Conservation (phyloP, 2,329 filamentous ascomycete genomes). For the Annulohypoxylon truncatum region DNA sequence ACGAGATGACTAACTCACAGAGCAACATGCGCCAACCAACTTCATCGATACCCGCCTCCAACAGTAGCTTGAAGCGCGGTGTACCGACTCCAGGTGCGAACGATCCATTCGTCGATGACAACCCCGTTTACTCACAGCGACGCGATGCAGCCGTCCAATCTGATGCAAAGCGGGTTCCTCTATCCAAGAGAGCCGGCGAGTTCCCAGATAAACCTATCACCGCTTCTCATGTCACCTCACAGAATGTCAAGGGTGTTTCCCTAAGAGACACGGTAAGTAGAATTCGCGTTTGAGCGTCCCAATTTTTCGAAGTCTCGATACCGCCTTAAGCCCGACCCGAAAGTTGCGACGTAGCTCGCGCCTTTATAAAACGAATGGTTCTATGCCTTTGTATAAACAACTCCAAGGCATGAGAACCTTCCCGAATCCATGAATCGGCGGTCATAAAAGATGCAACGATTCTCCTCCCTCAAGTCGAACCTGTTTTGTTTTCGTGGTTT, state of each 20-base stretch:
- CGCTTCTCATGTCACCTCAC: constrained; percentile 56
- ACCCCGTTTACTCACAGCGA: constrained; percentile 37
- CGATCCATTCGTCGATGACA: constrained; percentile 16
- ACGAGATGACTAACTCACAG: constrained; percentile 71
- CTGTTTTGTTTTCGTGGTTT: neutral
- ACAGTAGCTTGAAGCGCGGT: constrained; percentile 63
- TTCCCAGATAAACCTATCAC: constrained; percentile 55
- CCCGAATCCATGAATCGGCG: neutral
- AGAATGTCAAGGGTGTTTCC: constrained; percentile 60
- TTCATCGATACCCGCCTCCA: constrained; percentile 55
- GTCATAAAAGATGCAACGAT: neutral
- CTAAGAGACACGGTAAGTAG: constrained; percentile 49
- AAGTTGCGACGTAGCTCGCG: neutral
- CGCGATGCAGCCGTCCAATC: constrained; percentile 60
- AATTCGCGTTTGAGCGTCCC: neutral
- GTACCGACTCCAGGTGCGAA: constrained; percentile 58
- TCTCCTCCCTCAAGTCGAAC: neutral
- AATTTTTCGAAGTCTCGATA: neutral
- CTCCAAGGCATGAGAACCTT: constrained; percentile 11
- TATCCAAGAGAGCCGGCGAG: constrained; percentile 66
- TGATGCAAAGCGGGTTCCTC: constrained; percentile 70
- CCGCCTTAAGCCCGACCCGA: neutral
- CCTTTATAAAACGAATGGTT: neutral
- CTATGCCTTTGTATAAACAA: neutral
- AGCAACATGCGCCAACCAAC: constrained; percentile 65